Conservation (phyloP, 306 rosid genomes). For the Inga leiocalycina region DNA sequence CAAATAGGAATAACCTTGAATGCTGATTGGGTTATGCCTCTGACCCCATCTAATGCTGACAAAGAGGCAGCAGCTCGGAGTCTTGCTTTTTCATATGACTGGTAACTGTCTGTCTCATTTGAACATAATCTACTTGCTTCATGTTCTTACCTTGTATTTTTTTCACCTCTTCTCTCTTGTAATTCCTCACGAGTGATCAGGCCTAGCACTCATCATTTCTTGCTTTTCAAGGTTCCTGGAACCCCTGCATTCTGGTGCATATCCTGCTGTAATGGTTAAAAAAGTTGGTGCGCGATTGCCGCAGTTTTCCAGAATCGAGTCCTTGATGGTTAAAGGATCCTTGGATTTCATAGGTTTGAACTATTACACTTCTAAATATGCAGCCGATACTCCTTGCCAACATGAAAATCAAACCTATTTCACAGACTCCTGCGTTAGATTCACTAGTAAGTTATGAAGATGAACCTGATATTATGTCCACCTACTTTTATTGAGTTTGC, state of each 20-base stretch:
- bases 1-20: constrained; percentile 57
- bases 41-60: constrained; percentile 46
- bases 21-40: constrained; percentile 55
- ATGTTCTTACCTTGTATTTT: background rate
- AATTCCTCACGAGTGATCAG: background rate
- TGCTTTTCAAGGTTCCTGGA: constrained; percentile 56
- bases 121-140: constrained; percentile 12
- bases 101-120: constrained; percentile 39
- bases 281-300: constrained; percentile 54
- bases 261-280: constrained; percentile 54
- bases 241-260: constrained; percentile 56
- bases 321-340: constrained; percentile 50
- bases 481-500: background rate
- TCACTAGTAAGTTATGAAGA: constrained; percentile 38
- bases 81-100: constrained; percentile 55
- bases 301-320: constrained; percentile 46
- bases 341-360: constrained; percentile 70
- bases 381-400: constrained; percentile 35
- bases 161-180: background rate
- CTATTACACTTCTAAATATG: constrained; percentile 59
- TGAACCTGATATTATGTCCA: constrained; percentile 21
- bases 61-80: constrained; percentile 46
- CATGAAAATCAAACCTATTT: constrained; percentile 21
- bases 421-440: constrained; percentile 41
- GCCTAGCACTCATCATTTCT: constrained; percentile 23